phyloP scores from a whole-genome alignment of 2,329 filamentous ascomycete species.

The Hymenoscyphus scutula region DNA sequence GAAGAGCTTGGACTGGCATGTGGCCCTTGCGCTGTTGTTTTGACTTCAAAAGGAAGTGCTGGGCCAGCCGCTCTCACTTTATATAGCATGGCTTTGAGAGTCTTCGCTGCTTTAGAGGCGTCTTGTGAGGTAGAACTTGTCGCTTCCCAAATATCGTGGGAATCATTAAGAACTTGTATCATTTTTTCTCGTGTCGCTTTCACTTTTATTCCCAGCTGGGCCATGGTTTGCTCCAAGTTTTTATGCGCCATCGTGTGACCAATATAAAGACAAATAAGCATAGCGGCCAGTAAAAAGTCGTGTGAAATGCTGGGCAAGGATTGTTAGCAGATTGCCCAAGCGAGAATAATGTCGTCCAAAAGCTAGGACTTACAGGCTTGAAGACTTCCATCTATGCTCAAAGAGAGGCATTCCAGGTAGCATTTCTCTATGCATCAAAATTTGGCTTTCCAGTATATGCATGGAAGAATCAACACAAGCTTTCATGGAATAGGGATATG shows the following conservation, averaged over 20 bases:
- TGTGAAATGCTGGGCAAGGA: conserved; percentile 7
- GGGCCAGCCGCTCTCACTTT: conserved; percentile 16
- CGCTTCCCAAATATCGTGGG: conserved; percentile 26
- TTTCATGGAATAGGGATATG: conserved; percentile 50
- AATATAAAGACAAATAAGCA: conserved; percentile 30
- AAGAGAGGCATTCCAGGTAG: conserved; percentile 13
- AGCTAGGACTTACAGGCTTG: no score
- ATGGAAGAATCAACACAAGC: conserved; percentile 51
- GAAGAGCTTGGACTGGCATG: neutral
- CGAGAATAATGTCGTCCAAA: no score
- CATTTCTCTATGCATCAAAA: conserved; percentile 20
- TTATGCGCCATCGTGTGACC: conserved; percentile 18
- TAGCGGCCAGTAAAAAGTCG: conserved; percentile 31
- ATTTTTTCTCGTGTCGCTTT: conserved; percentile 26
- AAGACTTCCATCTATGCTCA: conserved; percentile 23
- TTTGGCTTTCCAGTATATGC: conserved; percentile 47
- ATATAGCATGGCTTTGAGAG: conserved; percentile 23
- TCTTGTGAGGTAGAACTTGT: conserved; percentile 21
- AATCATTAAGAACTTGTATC: conserved; percentile 19
- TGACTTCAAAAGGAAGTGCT: neutral
- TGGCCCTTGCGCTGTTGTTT: neutral
- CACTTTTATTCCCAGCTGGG: conserved; percentile 16
- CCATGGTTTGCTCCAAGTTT: neutral
- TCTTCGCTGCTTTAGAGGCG: conserved; percentile 24
- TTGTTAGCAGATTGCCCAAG: conserved; percentile 20